Conservation (phyloP, 2,329 filamentous ascomycete genomes). For the Penicillium polonicum region DNA sequence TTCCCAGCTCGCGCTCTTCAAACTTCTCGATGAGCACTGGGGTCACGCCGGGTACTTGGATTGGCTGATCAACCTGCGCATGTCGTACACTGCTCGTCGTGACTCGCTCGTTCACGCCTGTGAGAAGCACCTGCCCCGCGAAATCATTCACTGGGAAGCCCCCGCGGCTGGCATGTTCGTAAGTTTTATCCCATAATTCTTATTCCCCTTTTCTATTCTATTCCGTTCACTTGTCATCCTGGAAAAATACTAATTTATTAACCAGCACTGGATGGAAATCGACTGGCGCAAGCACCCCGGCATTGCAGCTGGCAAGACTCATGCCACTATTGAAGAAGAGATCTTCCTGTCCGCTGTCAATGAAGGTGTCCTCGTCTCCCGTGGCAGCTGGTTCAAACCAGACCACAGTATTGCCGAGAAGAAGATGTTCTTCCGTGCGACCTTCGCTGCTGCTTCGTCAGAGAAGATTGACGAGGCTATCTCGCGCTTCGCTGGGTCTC, state of each 20-base stretch:
- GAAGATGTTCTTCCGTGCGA: constrained; percentile 83
- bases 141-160: constrained; percentile 74
- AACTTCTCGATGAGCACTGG: constrained; percentile 91
- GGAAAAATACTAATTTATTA: background rate
- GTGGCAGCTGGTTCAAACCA: constrained; percentile 89
- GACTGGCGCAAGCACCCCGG: constrained; percentile 49
- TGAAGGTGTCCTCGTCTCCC: constrained; percentile 74
- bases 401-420: constrained; percentile 59
- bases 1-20: constrained; percentile 79
- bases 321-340: constrained; percentile 68
- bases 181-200: constrained; percentile 43
- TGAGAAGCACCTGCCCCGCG: constrained; percentile 70
- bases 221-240: background rate
- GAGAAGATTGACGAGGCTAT: constrained; percentile 72
- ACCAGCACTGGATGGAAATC: constrained; percentile 49
- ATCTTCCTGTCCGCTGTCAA: constrained; percentile 78
- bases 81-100: constrained; percentile 76
- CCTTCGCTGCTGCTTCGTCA: constrained; percentile 76
- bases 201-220: background rate
- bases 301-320: constrained; percentile 37
- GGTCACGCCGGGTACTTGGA: constrained; percentile 84
- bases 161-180: constrained; percentile 94
- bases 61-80: constrained; percentile 81
- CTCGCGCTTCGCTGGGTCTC: constrained; percentile 69
- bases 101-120: constrained; percentile 77